Evolutionary conservation across 768 basidiomycete genomes (phyloP).

Genomic region (Cantharellus cinnabarinus): DNA sequence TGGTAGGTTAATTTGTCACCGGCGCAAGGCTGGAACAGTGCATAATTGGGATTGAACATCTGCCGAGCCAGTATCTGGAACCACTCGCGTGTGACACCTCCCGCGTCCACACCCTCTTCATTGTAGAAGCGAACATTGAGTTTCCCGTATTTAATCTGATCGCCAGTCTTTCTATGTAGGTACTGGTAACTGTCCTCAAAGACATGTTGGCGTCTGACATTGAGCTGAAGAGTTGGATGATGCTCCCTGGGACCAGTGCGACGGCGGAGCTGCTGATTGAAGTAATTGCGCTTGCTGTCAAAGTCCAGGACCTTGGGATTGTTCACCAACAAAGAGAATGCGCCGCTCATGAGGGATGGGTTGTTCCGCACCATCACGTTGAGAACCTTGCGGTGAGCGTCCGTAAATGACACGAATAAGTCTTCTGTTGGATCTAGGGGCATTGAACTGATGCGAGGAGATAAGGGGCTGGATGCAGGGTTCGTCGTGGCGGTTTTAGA

Average conservation of each 20-base stretch:
- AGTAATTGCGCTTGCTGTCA: conserved; percentile 97
- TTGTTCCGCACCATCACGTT: conserved; percentile 98
- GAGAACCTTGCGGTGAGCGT: conserved; percentile 77
- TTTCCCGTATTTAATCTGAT: conserved; percentile 96
- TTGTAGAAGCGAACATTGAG: conserved; percentile 90
- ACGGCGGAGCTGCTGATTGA: conserved; percentile 77
- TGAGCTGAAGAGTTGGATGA: conserved; percentile 64
- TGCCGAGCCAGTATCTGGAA: conserved; percentile 94
- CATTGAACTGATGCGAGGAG: conserved; percentile 31
- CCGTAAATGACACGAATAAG: conserved; percentile 82
- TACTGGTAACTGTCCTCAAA: conserved; percentile 96
- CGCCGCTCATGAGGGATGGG: conserved; percentile 92
- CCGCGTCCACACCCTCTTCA: conserved; percentile 96
- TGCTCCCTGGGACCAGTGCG: conserved; percentile 64
- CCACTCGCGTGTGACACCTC: conserved; percentile 96
- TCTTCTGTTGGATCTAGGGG: conserved; percentile 45
- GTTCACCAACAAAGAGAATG: conserved; percentile 87
- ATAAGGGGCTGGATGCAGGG: conserved; percentile 26
- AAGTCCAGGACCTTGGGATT: conserved; percentile 96
- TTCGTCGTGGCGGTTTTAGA: conserved; percentile 21
- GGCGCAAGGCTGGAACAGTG: conserved; percentile 93
- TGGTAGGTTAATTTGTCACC: conserved; percentile 92
- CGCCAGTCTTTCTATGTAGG: conserved; percentile 73
- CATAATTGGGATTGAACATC: conserved; percentile 98
- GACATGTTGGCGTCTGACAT: conserved; percentile 73